Evolutionary conservation across 169 alveolate species (phyloP).

Genomic region (Plasmodium knowlesi): DNA sequence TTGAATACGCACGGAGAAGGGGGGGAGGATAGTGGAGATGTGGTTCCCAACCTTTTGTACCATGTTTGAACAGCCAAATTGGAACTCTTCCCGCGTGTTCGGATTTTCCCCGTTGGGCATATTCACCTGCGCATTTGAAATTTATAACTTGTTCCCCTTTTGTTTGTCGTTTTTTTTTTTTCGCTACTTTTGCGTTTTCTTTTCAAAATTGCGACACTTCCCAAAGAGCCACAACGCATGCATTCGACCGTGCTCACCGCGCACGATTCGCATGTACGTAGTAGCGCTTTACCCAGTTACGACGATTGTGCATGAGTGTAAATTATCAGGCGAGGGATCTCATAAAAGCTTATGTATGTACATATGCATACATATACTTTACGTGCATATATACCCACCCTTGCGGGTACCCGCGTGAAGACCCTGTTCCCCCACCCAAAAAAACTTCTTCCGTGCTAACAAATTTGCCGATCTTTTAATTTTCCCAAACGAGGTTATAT

Average conservation of each 20-base stretch:
- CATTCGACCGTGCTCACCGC: background rate
- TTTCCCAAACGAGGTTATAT: background rate
- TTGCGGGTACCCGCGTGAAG: background rate
- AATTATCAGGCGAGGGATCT: background rate
- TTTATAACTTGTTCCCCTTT: background rate
- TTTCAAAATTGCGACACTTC: background rate
- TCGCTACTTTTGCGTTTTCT: background rate
- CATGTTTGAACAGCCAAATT: background rate
- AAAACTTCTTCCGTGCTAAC: background rate
- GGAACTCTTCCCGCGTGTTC: background rate
- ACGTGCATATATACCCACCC: background rate
- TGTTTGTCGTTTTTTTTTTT: background rate
- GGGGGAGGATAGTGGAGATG: background rate
- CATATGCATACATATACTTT: background rate
- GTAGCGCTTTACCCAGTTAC: background rate
- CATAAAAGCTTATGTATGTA: background rate
- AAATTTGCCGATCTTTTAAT: background rate
- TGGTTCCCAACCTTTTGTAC: background rate
- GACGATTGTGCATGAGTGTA: background rate
- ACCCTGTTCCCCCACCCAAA: background rate
- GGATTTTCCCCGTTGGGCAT: background rate
- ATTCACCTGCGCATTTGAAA: background rate
- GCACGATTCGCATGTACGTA: background rate
- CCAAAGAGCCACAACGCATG: background rate
- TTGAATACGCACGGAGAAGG: background rate